phyloP scores from a whole-genome alignment of 2,329 filamentous ascomycete species.

The Dothideomycetes sp. region DNA sequence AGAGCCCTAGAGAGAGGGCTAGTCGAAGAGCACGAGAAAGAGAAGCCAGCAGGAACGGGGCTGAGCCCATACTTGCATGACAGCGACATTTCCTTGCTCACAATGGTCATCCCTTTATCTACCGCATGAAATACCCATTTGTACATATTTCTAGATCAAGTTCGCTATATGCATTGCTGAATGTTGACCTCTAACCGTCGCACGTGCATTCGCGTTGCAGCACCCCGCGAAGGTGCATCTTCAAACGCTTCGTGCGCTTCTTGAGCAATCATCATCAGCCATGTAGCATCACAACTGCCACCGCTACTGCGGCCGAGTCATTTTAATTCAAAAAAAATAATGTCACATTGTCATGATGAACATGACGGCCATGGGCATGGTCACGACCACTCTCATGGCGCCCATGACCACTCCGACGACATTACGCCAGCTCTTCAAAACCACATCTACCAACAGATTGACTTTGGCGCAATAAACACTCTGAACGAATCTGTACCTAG shows the following conservation, averaged over 20 bases:
- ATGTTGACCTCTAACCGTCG: background rate
- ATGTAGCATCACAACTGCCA: background rate
- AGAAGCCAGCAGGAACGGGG: conserved; percentile 2
- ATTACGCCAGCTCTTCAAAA: conserved; percentile 83
- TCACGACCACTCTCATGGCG: conserved; percentile 44
- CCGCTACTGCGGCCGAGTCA: background rate
- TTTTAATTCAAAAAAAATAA: conserved; percentile 10
- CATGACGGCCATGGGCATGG: conserved; percentile 31
- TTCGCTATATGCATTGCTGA: no score
- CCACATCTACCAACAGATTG: conserved; percentile 83
- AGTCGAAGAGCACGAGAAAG: conserved; percentile 18
- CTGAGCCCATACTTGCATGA: conserved; percentile 8
- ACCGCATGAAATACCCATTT: conserved; percentile 6
- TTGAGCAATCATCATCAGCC: background rate
- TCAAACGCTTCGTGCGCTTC: background rate
- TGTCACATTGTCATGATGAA: conserved; percentile 39
- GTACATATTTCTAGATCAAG: background rate
- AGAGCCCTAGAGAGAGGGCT: conserved; percentile 17
- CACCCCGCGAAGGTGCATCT: no score
- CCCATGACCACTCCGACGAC: conserved; percentile 85
- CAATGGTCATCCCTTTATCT: background rate
- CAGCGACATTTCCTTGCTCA: background rate
- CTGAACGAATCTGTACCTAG: conserved; percentile 67
- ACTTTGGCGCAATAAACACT: conserved; percentile 74
- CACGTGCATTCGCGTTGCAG: background rate